A percentile compares a stretch with the other conserved stretches of the same genome.
Evolutionary conservation across 2,329 filamentous ascomycete species (phyloP).

Genomic region (Sporothrix globosa): DNA sequence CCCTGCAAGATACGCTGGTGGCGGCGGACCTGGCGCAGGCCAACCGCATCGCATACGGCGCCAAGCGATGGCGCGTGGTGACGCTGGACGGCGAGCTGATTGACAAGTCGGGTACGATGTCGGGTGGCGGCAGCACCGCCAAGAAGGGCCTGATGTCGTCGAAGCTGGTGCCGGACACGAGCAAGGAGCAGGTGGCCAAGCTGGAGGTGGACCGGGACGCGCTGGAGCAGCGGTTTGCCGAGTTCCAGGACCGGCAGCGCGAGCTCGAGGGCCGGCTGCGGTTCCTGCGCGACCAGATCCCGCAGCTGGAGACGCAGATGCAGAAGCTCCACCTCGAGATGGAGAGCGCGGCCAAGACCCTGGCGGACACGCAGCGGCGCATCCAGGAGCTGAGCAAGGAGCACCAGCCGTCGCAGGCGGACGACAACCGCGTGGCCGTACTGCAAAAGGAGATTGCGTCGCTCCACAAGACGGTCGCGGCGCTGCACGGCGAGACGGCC

Average conservation of each 20-base stretch:
- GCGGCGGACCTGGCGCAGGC: conserved; percentile 92
- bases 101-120: conserved; percentile 98
- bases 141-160: conserved; percentile 96
- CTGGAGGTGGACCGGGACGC: conserved; percentile 85
- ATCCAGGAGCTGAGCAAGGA: conserved; percentile 82
- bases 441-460: conserved; percentile 78
- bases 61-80: conserved; percentile 91
- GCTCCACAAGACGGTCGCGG: conserved; percentile 76
- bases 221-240: conserved; percentile 78
- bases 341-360: conserved; percentile 81
- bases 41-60: conserved; percentile 94
- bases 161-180: conserved; percentile 84
- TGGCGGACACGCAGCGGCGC: conserved; percentile 80
- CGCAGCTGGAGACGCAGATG: conserved; percentile 82
- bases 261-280: conserved; percentile 75
- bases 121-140: conserved; percentile 87
- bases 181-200: conserved; percentile 84
- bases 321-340: conserved; percentile 90
- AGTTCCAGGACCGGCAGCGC: conserved; percentile 82
- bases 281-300: conserved; percentile 75
- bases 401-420: conserved; percentile 77
- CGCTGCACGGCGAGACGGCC: conserved; percentile 80
- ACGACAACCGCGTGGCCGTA: conserved; percentile 71
- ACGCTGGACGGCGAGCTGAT: conserved; percentile 94
- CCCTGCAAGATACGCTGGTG: conserved; percentile 92